A percentile compares a stretch with the other conserved stretches of the same genome.
These are phyloP conservation scores for Gossypium trilobum DNA, from an alignment of 441 rosid species.

Conservation along the genomic window DNA sequence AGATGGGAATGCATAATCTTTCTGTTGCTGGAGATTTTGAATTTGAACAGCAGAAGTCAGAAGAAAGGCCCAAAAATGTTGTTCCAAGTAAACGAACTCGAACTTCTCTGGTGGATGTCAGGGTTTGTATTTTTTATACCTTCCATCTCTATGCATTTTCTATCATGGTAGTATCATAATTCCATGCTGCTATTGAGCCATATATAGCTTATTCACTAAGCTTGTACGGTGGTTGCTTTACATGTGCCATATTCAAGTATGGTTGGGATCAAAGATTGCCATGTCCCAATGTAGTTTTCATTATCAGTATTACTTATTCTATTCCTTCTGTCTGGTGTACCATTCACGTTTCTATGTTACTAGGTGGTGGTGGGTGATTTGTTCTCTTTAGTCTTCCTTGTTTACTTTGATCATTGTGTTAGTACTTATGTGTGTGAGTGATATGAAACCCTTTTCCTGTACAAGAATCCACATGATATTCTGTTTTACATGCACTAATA, in stretches of 20 bases:
- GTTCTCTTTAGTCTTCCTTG: background rate
- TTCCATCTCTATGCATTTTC: background rate
- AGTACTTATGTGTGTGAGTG: background rate
- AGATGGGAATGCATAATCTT: slow-evolving; percentile 72
- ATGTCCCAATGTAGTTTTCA: background rate
- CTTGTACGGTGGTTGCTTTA: background rate
- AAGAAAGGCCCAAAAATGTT: slow-evolving; percentile 56
- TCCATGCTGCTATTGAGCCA: background rate
- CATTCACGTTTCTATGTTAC: background rate
- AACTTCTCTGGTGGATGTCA: slow-evolving; percentile 72
- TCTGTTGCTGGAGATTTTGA: slow-evolving; percentile 51
- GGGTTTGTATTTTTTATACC: slow-evolving; percentile 39
- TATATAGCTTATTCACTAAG: background rate
- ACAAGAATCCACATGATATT: background rate
- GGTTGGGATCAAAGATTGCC: background rate
- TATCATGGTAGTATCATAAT: background rate
- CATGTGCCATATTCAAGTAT: background rate
- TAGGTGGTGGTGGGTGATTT: background rate
- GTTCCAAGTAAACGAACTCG: slow-evolving; percentile 87
- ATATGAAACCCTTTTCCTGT: background rate
- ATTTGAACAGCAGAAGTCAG: slow-evolving; percentile 62
- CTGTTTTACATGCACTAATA: background rate
- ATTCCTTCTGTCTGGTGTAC: background rate
- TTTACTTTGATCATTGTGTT: background rate
- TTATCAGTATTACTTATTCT: background rate